Percentiles rank a stretch among this genome's conserved stretches.
These are phyloP conservation scores for Trichaptum fuscoviolaceum DNA, from an alignment of 768 basidiomycete species.

Conservation along the genomic window DNA sequence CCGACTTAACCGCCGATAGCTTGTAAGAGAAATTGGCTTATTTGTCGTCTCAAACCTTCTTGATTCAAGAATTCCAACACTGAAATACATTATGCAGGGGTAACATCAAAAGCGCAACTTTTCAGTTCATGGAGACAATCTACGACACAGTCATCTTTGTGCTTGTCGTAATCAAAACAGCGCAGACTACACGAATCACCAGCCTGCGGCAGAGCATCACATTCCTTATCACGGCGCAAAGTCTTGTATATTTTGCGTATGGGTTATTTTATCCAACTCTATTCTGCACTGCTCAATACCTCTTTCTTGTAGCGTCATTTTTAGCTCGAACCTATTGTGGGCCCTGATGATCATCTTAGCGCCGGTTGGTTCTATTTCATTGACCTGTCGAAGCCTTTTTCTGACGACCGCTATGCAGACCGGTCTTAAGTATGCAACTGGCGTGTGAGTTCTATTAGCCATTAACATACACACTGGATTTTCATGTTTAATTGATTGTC, in stretches of 20 bases:
- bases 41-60: neutral
- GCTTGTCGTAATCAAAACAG: neutral
- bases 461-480: too few relatives aligned
- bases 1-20: neutral
- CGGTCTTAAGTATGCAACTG: too few relatives aligned
- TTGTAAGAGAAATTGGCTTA: neutral
- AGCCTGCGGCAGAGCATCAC: neutral
- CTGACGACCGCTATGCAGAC: too few relatives aligned
- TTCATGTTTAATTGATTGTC: too few relatives aligned
- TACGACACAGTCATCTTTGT: slow-evolving; percentile 3
- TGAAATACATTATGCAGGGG: neutral
- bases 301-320: too few relatives aligned
- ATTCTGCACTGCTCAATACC: too few relatives aligned
- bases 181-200: neutral
- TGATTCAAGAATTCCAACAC: neutral
- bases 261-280: too few relatives aligned
- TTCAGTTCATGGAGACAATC: slow-evolving; percentile 4
- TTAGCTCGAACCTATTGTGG: too few relatives aligned
- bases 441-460: too few relatives aligned
- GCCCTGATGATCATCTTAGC: too few relatives aligned
- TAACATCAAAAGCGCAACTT: neutral
- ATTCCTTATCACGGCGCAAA: neutral
- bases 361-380: too few relatives aligned
- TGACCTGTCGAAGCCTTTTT: too few relatives aligned
- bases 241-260: neutral